A percentile compares a stretch with the other conserved stretches of the same genome.
These are phyloP conservation scores for Daldinia concentrica DNA, from an alignment of 495 filamentous ascomycete genomes.

Conservation along the genomic window DNA sequence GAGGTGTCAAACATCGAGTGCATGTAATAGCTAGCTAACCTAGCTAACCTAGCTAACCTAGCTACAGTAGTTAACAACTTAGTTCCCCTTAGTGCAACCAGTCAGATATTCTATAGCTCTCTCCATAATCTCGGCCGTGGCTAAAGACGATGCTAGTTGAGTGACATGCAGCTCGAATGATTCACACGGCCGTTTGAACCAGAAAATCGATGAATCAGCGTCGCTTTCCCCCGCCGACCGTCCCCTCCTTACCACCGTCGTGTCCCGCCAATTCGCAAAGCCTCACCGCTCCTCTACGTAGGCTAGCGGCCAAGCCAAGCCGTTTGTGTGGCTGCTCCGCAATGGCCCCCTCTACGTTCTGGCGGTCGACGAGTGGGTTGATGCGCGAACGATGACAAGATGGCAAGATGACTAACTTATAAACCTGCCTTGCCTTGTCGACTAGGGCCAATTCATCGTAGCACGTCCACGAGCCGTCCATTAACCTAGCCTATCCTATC, in stretches of 20 bases:
- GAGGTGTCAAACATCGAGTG: not conserved
- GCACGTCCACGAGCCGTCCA: not conserved
- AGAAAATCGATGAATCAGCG: conserved; percentile 23
- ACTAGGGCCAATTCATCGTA: not conserved
- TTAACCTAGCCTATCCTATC: not conserved
- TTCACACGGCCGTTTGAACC: conserved; percentile 22
- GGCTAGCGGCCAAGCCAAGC: conserved; percentile 13
- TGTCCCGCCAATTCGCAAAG: conserved; percentile 38
- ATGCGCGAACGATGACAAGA: conserved; percentile 19
- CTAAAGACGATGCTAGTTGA: conserved; percentile 7
- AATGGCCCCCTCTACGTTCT: conserved; percentile 30
- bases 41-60: too few species aligned
- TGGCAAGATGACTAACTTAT: conserved; percentile 28
- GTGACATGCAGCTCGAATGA: conserved; percentile 36
- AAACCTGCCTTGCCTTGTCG: not conserved
- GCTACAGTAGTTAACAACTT: not conserved
- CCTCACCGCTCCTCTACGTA: conserved; percentile 35
- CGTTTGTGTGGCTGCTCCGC: conserved; percentile 34
- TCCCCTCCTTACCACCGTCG: conserved; percentile 7
- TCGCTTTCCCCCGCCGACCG: conserved; percentile 25
- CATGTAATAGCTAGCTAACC: conserved; percentile 5
- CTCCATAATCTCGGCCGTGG: conserved; percentile 12
- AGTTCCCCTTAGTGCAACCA: conserved; percentile 10
- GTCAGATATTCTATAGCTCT: conserved; percentile 1
- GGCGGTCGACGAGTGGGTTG: conserved; percentile 33